Evolutionary conservation across 2,329 filamentous ascomycete genomes (phyloP), one percentile per base, ranked within the genome.

Genomic region (Teratosphaeria nubilosa): DNA sequence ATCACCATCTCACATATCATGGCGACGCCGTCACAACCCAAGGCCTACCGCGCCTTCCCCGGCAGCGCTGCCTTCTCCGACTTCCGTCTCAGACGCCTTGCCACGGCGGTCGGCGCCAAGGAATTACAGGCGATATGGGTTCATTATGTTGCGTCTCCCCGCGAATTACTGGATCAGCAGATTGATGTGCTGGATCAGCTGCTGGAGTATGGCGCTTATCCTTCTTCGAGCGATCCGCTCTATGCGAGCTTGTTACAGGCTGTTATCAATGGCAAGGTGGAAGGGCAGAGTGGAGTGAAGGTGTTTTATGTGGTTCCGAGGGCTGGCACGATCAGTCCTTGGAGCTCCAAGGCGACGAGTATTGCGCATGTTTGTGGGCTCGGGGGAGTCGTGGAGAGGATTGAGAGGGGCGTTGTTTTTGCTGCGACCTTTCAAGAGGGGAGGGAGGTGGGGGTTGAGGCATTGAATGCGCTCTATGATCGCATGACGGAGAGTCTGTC

Each of bases 321-420:
- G 64, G 88, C 88, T 20, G 84, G 84, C 67, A 91, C 84, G 1
- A 86, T 95, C 65, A 96, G 91, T 48, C 94, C 94, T 71, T 99
- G 94, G 94, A 96, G 91, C 75, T 96, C 91, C 58, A 91, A 96
- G 74, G 92, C 91, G 30, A 96, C 92, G 53, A 92, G 86, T 71
- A 96, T 97, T 72, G 88, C 92, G 56, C 86, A 94, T 64, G 92
- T 96, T 32, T 97, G 92, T 71, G 91, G 89, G 27, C 78, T 97
- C 60, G 83, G 85, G 65, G 77, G 81, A 50, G 81, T 87, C 31
- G 82, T 86, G 53, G 80, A 86, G 70, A 86, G 92, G 59, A 88
- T 97, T 65, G 94, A 99, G 76, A 84, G 91, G 65, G 94, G 91
- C 56, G 84, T 94, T 67, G 82, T 87, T 66, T 81, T 97, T 61